Evolutionary conservation across 106 monocot species (phyloP), one percentile per base, ranked within the genome.

Genomic region (Acanthochlamys bracteata): DNA sequence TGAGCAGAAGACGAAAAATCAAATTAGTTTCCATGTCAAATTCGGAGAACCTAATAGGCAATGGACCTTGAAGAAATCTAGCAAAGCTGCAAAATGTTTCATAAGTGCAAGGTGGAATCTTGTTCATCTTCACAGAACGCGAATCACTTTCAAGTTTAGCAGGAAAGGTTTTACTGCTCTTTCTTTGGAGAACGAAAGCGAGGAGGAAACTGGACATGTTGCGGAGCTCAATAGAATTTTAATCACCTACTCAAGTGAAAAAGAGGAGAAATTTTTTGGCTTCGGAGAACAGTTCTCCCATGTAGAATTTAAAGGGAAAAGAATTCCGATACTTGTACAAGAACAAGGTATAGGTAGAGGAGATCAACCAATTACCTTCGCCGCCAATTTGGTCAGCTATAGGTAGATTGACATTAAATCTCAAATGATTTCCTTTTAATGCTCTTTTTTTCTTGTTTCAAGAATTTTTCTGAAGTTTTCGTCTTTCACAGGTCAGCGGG

Each of bases 341-440:
- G 92, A 92, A 54, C 92, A 92, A 62, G 92, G 92, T 10, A 92
- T 92, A 63, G 92, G 87, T n/a, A 86, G 92, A 52, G 92, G 92
- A n/a, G 92, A 92, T 65, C 92, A 92, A 23, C 92, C 92, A 24
- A 87, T 92, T 56, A 84, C 84, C 1, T 87, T 83, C 59, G 87
- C 87, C 20, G 84, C 92, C 39, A 92, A 92, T 67, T 66, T 87
- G 22, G 61, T 92, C 54, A 92, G 92, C 52, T 84, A 92, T 72
- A 92, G 92, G 92, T 92, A 71, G 11, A 7, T 39, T 25, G 14
- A n/a, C 63, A 10, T 45, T 13, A 45, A 45, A 45, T 45, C 43
- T 45, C 43, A 45, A 45, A n/a, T n/a, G n/a, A n/a, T n/a, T 45
- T 27, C 27, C 4, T 20, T 27, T 25, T 49, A 10, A 20, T 41